Conservation (phyloP, 1,284 basidiomycete genomes). For the Trichosporon coremiiforme region DNA sequence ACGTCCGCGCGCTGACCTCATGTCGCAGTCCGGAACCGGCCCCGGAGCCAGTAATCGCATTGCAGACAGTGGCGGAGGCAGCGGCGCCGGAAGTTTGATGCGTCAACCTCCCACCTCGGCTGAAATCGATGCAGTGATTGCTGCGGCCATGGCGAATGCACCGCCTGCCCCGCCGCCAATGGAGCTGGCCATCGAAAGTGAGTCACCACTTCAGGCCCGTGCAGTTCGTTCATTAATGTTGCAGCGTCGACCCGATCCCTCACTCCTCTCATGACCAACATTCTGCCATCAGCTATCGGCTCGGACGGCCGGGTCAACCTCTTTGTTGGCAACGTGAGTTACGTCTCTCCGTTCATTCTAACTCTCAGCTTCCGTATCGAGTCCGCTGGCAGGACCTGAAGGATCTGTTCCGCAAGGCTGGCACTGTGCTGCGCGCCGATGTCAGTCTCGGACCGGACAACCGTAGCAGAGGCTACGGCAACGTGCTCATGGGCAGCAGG, state of each 20-base stretch:
- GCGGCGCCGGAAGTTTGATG: not conserved
- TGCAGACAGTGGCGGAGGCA: not conserved
- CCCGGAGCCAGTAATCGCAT: not conserved
- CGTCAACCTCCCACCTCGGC: conserved; percentile 45
- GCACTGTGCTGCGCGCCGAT: conserved; percentile 91
- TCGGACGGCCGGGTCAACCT: conserved; percentile 83
- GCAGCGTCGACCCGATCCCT: conserved; percentile 41
- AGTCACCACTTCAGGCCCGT: conserved; percentile 25
- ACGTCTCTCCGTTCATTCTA: not conserved
- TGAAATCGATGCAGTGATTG: conserved; percentile 55
- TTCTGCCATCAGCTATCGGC: conserved; percentile 52
- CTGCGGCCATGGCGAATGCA: conserved; percentile 54
- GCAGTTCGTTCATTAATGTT: not conserved
- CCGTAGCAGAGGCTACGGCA: conserved; percentile 87
- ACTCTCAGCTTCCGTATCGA: conserved; percentile 77
- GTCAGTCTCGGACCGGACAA: conserved; percentile 91
- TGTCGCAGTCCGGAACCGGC: not conserved
- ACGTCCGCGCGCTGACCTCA: not conserved
- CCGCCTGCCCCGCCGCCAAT: conserved; percentile 42
- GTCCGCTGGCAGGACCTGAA: conserved; percentile 98
- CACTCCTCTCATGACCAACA: conserved; percentile 55
- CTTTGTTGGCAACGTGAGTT: conserved; percentile 81
- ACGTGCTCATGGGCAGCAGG: conserved; percentile 83
- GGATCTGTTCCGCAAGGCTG: conserved; percentile 91
- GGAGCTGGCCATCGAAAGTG: conserved; percentile 37